Conservation (phyloP, 805 yeast genomes). For the Kodamaea hsintzibuensis region DNA sequence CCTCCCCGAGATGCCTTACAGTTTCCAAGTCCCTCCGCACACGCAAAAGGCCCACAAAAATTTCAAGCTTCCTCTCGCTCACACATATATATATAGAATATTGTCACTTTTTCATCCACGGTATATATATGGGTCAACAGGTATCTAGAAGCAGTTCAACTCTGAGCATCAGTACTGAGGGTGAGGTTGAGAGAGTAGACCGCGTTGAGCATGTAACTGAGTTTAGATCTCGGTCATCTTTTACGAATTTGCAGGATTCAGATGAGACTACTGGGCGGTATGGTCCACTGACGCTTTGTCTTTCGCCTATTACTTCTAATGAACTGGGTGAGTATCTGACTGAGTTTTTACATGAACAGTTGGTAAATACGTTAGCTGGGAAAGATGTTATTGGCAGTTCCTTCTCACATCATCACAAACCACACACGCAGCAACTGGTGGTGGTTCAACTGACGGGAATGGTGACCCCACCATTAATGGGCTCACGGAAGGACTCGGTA, state of each 20-base stretch:
- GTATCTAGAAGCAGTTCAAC: slow-evolving; percentile 1
- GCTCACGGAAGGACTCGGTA: not conserved
- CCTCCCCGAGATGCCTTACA: slow-evolving; percentile 2
- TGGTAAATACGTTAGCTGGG: not conserved
- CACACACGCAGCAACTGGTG: not conserved
- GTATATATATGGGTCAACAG: slow-evolving; percentile 7
- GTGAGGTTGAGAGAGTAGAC: not conserved
- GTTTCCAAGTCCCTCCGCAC: slow-evolving; percentile 6
- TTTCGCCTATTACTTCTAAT: slow-evolving; percentile 9
- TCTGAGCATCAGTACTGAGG: not conserved
- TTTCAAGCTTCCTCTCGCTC: not conserved
- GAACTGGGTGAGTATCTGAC: slow-evolving; percentile 4
- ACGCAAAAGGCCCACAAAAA: not conserved
- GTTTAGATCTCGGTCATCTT: not conserved
- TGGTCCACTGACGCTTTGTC: slow-evolving; percentile 9
- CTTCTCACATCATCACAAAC: not conserved
- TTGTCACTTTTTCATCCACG: not conserved
- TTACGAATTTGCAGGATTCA: not conserved
- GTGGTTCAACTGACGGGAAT: slow-evolving; percentile 1
- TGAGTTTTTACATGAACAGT: slow-evolving; percentile 2
- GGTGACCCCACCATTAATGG: slow-evolving; percentile 7
- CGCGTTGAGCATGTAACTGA: not conserved
- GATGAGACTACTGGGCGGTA: slow-evolving; percentile 6
- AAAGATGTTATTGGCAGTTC: not conserved
- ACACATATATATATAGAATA: not conserved